Evolutionary conservation across 2,329 filamentous ascomycete species (phyloP), one percentile per base, ranked within the genome.

Genomic region (Trichoderma aggressivum): DNA sequence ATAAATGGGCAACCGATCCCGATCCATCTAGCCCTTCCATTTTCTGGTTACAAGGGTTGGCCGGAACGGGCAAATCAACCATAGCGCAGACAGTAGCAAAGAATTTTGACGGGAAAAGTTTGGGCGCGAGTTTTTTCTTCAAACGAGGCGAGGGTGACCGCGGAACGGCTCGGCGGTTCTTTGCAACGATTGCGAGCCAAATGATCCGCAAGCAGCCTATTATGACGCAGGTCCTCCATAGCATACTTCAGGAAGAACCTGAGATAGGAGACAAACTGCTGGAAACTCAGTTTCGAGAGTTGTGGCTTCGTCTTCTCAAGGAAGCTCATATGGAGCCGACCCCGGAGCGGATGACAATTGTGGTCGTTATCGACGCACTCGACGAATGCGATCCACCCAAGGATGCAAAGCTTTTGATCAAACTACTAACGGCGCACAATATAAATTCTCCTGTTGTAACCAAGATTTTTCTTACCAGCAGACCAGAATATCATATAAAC

Each of bases 91-190:
- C 53, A 6, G 24, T 56, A 10, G 26, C 53, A 16, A 56, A 28
- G 14, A 18, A n/a, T 5, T 1, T 56, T 10, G 53, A 28, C 24
- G 53, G 14, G 7, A 3, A 5, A 16, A 18, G 3, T 5, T 11
- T 56, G 3, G 64, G 64, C 10, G 64, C 64, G 11, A 67, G 53
- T 4, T 67, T 66, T 30, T 66, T 66, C 63, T 66, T 66, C 63
- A 66, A 66, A 21, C 28, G 63, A 18, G 63, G 63, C 8, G 50
- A 58, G 14, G 50, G 30, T 14, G 64, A 67, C 4, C 50, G 64
- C 14, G 64, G 64, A 28, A 67, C 14, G 6, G 21, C 30, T n/a
- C 11, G n/a, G 10, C 53, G n/a, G 11, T 32, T 30, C 7, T 67
- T 58, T 7, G 7, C 50, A 7, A 67, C 64, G 30, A 11, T 56